Percentiles rank a stretch among this genome's conserved stretches.
Conservation (phyloP, 305 asterid genomes). For the Striga hermonthica region DNA sequence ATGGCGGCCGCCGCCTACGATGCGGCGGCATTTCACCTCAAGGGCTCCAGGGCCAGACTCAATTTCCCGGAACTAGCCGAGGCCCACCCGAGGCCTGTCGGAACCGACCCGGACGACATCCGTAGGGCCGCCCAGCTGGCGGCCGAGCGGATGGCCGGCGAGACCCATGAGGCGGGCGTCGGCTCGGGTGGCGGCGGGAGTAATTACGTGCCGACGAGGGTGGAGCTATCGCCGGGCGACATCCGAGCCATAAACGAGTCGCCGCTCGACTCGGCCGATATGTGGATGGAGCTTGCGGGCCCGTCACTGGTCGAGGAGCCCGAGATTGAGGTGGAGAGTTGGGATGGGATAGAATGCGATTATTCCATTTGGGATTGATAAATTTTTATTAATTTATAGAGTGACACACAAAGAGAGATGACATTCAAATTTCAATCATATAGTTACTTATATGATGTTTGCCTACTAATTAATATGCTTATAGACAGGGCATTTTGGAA, state of each 20-base stretch:
- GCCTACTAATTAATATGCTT: too few species aligned
- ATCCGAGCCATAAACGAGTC: constrained; percentile 61
- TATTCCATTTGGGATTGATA: constrained; percentile 33
- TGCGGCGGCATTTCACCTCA: constrained; percentile 59
- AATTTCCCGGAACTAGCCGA: constrained; percentile 50
- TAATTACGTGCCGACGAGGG: background rate
- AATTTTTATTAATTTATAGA: too few species aligned
- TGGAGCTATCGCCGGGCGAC: constrained; percentile 47
- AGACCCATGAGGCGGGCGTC: too few species aligned
- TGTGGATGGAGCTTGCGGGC: constrained; percentile 41
- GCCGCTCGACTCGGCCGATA: constrained; percentile 55
- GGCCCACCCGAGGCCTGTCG: constrained; percentile 43
- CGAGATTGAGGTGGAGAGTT: background rate
- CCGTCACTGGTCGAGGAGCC: background rate
- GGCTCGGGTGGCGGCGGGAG: too few species aligned
- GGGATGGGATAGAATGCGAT: constrained; percentile 25
- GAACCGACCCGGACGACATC: constrained; percentile 49
- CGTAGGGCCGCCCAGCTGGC: constrained; percentile 52
- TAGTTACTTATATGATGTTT: too few species aligned
- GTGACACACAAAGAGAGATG: background rate
- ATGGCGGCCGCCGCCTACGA: constrained; percentile 80
- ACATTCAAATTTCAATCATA: too few species aligned
- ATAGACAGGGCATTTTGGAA: too few species aligned
- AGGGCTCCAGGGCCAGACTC: constrained; percentile 42
- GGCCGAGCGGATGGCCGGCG: constrained; percentile 33